Base-by-base conservation (phyloP, 257 asterid species). In the Primulina huaijiensis region DNA sequence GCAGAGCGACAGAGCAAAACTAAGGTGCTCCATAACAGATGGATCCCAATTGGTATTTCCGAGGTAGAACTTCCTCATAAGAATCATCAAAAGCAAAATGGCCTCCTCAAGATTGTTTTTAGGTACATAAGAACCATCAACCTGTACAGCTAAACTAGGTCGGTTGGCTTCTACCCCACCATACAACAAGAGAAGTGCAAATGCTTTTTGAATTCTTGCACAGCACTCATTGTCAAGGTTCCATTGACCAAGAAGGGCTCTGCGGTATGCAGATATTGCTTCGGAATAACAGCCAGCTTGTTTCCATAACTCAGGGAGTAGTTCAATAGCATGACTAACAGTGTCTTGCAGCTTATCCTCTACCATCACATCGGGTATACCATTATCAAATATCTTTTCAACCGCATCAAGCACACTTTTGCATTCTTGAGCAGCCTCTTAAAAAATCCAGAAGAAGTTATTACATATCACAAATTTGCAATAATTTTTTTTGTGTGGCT, bases 391-490 rank as follows among this genome's bases (percentile, higher is more conserved):
- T 84, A 91, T 83, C 87, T 89, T 91, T 81, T 91, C 99, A 56
- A 94, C 92, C 5, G 98, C 96, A 82, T 94, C 99, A 71, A 94
- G 97, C 75, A 94, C 92, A 66, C 97, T 87, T 79, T 72, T 80
- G 82, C 99, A 94, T 86, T 89, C 98, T 73, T 76, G 78, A 72
- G 97, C 97, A 75, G 99, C 96, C 83, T 94, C 99, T 94, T 74
- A 76, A 85, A 70, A 80, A 72, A 76, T 75, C 74, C 83, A 83
- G 69, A 72, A 76, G 76, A 74, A 75, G 34, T 61, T 69, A 50
- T 77, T 35, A 76, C 72, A 74, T 73, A 55, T 70, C 53, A 61
- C 33, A 75, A 64, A 73, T 50, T 65, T 67, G 69, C 52, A 61
- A 67, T 52, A 52, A 79, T 30, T 56, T 62, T 27, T 61, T 62